Conservation (phyloP, 805 yeast species). For the Spathaspora sp. region DNA sequence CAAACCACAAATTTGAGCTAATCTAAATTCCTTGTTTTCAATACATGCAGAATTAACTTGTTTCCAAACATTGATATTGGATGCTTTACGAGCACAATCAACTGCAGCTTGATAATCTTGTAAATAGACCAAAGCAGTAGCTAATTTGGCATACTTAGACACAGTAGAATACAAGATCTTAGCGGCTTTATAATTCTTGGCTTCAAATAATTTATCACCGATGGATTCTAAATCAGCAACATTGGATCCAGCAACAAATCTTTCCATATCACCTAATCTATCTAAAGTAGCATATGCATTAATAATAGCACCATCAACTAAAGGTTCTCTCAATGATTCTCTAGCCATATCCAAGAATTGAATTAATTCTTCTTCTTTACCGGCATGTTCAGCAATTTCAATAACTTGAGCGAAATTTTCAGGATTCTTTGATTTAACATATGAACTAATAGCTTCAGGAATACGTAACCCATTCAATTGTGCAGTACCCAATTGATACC, state of each 20-base stretch:
- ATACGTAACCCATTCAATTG: conserved; percentile 91
- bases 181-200: conserved; percentile 86
- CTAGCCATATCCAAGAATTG: conserved; percentile 90
- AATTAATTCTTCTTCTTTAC: conserved; percentile 90
- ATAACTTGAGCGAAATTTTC: conserved; percentile 86
- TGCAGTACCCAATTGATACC: conserved; percentile 95
- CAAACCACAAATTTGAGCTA: conserved; percentile 98
- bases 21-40: conserved; percentile 88
- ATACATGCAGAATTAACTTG: conserved; percentile 96
- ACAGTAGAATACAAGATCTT: conserved; percentile 80
- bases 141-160: conserved; percentile 92
- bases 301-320: conserved; percentile 88
- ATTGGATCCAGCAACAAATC: conserved; percentile 77
- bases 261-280: conserved; percentile 76
- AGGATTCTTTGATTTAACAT: conserved; percentile 89
- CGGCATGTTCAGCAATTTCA: conserved; percentile 92
- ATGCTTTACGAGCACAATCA: conserved; percentile 97
- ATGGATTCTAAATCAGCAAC: conserved; percentile 89
- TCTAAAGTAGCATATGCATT: conserved; percentile 80
- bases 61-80: conserved; percentile 92
- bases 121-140: conserved; percentile 91
- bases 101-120: conserved; percentile 95
- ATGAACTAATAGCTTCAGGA: conserved; percentile 87
- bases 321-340: conserved; percentile 83
- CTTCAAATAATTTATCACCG: conserved; percentile 86